A percentile compares a stretch with the other conserved stretches of the same genome.
These are phyloP conservation scores for Bruguiera gymnorhiza DNA, from an alignment of 345 rosid genomes.

Conservation along the genomic window DNA sequence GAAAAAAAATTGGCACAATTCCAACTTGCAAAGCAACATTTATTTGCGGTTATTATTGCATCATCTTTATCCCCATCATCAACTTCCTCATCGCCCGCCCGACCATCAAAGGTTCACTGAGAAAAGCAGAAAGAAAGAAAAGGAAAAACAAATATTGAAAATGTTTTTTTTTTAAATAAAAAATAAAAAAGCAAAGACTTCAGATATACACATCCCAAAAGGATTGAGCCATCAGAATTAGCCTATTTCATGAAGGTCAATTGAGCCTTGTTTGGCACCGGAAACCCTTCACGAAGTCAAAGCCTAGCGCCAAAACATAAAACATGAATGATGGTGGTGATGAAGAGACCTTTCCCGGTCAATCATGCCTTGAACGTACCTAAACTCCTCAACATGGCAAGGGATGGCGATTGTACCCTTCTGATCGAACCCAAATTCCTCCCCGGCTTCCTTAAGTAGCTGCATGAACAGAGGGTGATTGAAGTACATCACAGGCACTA, in stretches of 20 bases:
- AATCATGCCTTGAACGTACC: conserved; percentile 38
- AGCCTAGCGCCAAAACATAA: conserved; percentile 59
- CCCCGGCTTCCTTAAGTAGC: conserved; percentile 29
- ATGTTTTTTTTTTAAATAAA: background rate
- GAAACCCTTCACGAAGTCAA: conserved; percentile 25
- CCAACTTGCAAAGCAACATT: conserved; percentile 16
- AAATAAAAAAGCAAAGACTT: conserved; percentile 8
- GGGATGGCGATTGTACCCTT: conserved; percentile 31
- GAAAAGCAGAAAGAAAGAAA: background rate
- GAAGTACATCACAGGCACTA: conserved; percentile 32
- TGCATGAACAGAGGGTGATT: conserved; percentile 31
- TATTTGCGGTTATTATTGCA: conserved; percentile 16
- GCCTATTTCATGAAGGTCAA: background rate
- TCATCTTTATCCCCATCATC: conserved; percentile 20
- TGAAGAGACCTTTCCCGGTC: conserved; percentile 53
- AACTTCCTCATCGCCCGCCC: conserved; percentile 11
- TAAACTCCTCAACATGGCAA: conserved; percentile 35
- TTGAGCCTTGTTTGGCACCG: conserved; percentile 40
- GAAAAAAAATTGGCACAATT: conserved; percentile 20
- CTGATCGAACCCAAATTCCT: conserved; percentile 32
- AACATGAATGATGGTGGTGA: conserved; percentile 38
- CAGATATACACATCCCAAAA: conserved; percentile 21
- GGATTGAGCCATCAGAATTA: background rate
- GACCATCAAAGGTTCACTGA: conserved; percentile 8
- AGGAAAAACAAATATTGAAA: background rate